phyloP scores from a whole-genome alignment of 2,329 filamentous ascomycete species.

The Leptosphaerulina australis region DNA sequence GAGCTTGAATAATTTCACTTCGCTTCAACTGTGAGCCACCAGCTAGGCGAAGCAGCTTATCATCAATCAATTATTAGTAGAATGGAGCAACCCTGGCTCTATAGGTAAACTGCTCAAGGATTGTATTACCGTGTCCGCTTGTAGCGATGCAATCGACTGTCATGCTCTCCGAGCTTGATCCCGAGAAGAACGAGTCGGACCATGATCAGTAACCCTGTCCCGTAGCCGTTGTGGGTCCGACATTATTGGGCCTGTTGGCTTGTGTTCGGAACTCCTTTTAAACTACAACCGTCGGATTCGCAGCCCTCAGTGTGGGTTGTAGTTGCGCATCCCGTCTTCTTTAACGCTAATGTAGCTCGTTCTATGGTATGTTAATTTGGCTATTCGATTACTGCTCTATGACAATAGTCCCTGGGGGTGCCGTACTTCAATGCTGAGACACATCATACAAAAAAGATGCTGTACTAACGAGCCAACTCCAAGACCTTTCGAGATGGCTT shows the following conservation, averaged over 20 bases:
- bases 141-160: slow-evolving; percentile 27
- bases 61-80: slow-evolving; percentile 41
- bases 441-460: slow-evolving; percentile 2
- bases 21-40: slow-evolving; percentile 40
- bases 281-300: not conserved
- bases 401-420: not conserved
- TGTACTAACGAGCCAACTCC: not conserved
- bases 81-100: slow-evolving; percentile 42
- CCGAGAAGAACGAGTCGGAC: slow-evolving; percentile 32
- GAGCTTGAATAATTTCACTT: slow-evolving; percentile 44
- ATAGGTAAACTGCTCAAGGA: slow-evolving; percentile 34
- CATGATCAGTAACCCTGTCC: slow-evolving; percentile 40
- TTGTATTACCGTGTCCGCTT: slow-evolving; percentile 29
- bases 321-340: not conserved
- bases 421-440: not conserved
- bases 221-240: slow-evolving; percentile 32
- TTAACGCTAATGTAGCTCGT: not conserved
- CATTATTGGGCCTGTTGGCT: slow-evolving; percentile 35
- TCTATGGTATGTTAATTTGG: not conserved
- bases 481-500: not conserved
- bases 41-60: slow-evolving; percentile 35
- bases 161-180: slow-evolving; percentile 20
- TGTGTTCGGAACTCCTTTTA: slow-evolving; percentile 2
- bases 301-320: not conserved
- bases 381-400: not conserved